These are phyloP conservation scores for Monilinia fructigena DNA, from an alignment of 2,329 filamentous ascomycete genomes.

Conservation along the genomic window DNA sequence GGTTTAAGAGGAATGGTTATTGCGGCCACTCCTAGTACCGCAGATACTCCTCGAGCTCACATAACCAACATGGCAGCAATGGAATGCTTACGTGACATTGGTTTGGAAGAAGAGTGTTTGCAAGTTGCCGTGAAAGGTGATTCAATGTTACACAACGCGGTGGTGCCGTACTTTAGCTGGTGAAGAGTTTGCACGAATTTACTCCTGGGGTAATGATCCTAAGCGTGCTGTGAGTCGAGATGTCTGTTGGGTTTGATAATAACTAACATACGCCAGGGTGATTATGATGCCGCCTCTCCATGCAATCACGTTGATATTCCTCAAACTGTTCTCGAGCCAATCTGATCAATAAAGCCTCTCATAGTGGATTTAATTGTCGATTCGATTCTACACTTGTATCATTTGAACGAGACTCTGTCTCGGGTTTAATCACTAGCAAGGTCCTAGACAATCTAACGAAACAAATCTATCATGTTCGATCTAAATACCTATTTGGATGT, in stretches of 20 bases:
- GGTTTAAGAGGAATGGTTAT: slow-evolving; percentile 55
- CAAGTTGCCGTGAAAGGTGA: slow-evolving; percentile 43
- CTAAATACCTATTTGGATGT: slow-evolving; percentile 58
- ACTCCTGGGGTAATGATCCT: slow-evolving; percentile 53
- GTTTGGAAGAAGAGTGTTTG: slow-evolving; percentile 46
- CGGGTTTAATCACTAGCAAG: slow-evolving; percentile 37
- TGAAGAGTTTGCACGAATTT: slow-evolving; percentile 50
- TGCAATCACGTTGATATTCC: slow-evolving; percentile 47
- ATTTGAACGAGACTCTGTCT: slow-evolving; percentile 33
- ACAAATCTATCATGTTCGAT: slow-evolving; percentile 46
- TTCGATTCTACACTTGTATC: slow-evolving; percentile 45
- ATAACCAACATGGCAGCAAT: slow-evolving; percentile 58
- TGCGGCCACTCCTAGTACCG: slow-evolving; percentile 49
- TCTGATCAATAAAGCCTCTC: slow-evolving; percentile 46
- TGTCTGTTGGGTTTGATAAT: background rate
- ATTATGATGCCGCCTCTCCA: slow-evolving; percentile 46
- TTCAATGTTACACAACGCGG: slow-evolving; percentile 52
- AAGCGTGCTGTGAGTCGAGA: slow-evolving; percentile 41
- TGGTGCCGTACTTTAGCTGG: slow-evolving; percentile 55
- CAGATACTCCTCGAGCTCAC: slow-evolving; percentile 58
- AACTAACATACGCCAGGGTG: slow-evolving; percentile 40
- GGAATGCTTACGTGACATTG: slow-evolving; percentile 55
- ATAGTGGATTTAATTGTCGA: slow-evolving; percentile 44
- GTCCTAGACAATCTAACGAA: slow-evolving; percentile 43
- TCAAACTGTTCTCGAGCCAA: slow-evolving; percentile 50